Evolutionary conservation across 1,284 basidiomycete species (phyloP).

Genomic region (Ganoderma leucocontextum): DNA sequence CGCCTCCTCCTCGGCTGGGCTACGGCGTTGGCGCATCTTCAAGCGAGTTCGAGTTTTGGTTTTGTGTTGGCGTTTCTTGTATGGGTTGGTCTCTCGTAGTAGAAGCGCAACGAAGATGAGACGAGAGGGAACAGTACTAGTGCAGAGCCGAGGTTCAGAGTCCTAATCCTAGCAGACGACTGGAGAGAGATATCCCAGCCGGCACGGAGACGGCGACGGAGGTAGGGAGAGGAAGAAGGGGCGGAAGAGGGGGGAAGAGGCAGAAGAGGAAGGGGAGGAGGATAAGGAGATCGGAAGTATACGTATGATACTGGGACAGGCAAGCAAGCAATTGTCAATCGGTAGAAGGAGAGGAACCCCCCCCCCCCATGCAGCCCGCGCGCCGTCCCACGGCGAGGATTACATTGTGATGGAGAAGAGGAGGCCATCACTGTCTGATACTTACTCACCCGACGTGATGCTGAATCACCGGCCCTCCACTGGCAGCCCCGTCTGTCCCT

Average conservation of each 20-base stretch:
- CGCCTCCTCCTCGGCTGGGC: conserved; percentile 51
- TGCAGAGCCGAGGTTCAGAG: neutral
- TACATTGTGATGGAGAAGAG: conserved; percentile 30
- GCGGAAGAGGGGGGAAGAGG: conserved; percentile 1
- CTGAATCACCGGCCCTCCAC: neutral
- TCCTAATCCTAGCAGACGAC: neutral
- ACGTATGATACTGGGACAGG: neutral
- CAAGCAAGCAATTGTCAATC: conserved; percentile 5
- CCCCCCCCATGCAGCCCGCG: conserved; percentile 12
- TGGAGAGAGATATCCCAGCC: neutral
- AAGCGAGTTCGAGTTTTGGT: neutral
- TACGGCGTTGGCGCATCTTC: conserved; percentile 35
- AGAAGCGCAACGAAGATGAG: conserved; percentile 12
- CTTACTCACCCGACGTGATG: neutral
- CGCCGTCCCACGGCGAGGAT: conserved; percentile 30
- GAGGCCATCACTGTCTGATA: conserved; percentile 21
- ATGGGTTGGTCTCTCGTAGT: neutral
- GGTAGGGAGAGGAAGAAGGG: conserved; percentile 1
- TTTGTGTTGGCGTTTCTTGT: conserved; percentile 1
- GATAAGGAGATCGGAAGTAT: conserved; percentile 6
- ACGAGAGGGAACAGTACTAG: neutral
- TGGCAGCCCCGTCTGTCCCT: neutral
- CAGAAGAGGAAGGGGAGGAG: conserved; percentile 20
- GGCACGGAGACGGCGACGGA: neutral
- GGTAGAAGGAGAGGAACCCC: conserved; percentile 17